Conservation (phyloP, 352 stramenopile species). For the Globisporangium middletonii region DNA sequence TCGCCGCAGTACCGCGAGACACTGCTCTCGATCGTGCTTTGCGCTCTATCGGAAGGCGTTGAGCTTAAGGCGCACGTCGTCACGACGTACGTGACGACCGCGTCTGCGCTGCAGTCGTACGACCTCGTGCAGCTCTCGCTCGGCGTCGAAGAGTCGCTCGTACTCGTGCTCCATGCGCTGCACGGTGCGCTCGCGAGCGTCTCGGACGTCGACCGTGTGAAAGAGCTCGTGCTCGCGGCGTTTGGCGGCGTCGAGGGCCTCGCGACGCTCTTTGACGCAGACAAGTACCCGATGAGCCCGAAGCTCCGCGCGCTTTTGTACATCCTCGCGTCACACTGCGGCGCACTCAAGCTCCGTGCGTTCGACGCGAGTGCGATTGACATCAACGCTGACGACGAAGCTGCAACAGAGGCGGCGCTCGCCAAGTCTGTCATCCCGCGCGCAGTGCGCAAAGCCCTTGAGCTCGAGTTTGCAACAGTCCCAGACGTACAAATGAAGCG, state of each 20-base stretch:
- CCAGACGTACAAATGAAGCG: slow-evolving; percentile 38
- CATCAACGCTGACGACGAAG: slow-evolving; percentile 77
- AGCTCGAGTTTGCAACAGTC: slow-evolving; percentile 33
- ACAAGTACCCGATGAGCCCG: slow-evolving; percentile 40
- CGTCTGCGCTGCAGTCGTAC: slow-evolving; percentile 35
- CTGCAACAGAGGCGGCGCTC: slow-evolving; percentile 57
- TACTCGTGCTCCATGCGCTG: slow-evolving; percentile 28
- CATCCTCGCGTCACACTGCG: slow-evolving; percentile 44
- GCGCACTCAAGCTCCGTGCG: slow-evolving; percentile 29
- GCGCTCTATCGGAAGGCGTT: slow-evolving; percentile 41
- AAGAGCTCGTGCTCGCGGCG: slow-evolving; percentile 45
- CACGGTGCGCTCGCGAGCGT: slow-evolving; percentile 37
- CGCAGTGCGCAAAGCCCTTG: slow-evolving; percentile 51
- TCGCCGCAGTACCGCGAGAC: slow-evolving; percentile 54
- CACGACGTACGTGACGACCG: slow-evolving; percentile 43
- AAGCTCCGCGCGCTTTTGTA: slow-evolving; percentile 56
- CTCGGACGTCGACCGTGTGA: slow-evolving; percentile 34
- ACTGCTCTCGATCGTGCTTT: slow-evolving; percentile 49
- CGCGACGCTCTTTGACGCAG: slow-evolving; percentile 54
- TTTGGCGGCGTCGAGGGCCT: slow-evolving; percentile 58
- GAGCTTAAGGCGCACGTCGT: slow-evolving; percentile 51
- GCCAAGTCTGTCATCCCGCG: slow-evolving; percentile 59
- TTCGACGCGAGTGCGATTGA: slow-evolving; percentile 49
- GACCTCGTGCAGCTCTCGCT: slow-evolving; percentile 47
- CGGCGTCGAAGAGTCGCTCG: slow-evolving; percentile 39